Conservation (phyloP, 2,329 filamentous ascomycete species). For the Apiospora saccharicola region DNA sequence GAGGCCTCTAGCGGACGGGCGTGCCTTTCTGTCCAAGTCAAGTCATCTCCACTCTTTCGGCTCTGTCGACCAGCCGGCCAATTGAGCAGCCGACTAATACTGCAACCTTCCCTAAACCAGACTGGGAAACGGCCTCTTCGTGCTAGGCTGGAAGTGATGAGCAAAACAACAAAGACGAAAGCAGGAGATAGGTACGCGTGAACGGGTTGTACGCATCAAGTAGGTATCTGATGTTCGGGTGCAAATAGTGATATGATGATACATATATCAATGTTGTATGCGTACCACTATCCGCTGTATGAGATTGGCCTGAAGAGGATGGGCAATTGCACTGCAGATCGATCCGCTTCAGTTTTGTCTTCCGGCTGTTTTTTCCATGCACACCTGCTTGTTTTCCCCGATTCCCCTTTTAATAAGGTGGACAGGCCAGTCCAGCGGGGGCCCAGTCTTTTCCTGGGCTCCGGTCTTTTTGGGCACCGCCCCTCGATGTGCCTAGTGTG, state of each 20-base stretch:
- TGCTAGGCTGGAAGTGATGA: constrained; percentile 4
- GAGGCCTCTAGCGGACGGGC: neutral
- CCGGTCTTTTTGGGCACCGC: neutral
- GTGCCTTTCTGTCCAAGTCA: neutral
- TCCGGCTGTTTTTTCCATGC: constrained; percentile 2
- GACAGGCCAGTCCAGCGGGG: neutral
- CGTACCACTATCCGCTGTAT: neutral
- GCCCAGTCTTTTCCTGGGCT: constrained; percentile 4
- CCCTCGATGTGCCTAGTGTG: constrained; percentile 19
- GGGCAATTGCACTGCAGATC: constrained; percentile 21
- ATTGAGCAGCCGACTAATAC: neutral
- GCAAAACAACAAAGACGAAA: neutral
- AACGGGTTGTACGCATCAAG: too few relatives aligned
- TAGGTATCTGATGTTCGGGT: neutral
- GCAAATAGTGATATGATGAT: neutral
- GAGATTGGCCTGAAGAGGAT: neutral
- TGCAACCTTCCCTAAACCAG: constrained; percentile 16
- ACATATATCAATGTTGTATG: neutral
- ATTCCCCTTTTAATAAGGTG: constrained; percentile 22
- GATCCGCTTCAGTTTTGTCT: constrained; percentile 18
- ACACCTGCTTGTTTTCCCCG: neutral
- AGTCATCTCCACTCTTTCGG: constrained; percentile 5
- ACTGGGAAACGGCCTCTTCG: constrained; percentile 9
- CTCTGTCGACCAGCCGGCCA: constrained; percentile 12
- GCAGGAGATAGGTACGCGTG: too few relatives aligned